phyloP scores from a whole-genome alignment of 768 basidiomycete genomes.

The Tylopilus sp. region DNA sequence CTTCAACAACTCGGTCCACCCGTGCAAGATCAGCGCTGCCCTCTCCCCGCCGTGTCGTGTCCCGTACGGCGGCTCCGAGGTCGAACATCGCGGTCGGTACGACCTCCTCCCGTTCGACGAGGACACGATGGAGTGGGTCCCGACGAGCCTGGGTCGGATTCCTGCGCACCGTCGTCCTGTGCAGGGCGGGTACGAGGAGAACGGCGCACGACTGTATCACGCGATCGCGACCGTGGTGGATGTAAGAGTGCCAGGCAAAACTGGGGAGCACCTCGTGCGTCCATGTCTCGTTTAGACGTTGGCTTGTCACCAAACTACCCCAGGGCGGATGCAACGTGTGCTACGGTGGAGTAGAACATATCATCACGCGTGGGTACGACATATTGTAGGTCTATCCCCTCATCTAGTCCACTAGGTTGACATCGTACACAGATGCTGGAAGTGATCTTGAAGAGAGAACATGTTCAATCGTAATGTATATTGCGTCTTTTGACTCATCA shows the following conservation, averaged over 20 bases:
- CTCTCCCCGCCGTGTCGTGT: conserved; percentile 53
- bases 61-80: conserved; percentile 61
- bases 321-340: conserved; percentile 43
- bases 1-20: conserved; percentile 64
- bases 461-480: background rate
- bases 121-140: conserved; percentile 72
- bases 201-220: conserved; percentile 65
- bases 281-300: background rate
- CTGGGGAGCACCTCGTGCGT: conserved; percentile 64
- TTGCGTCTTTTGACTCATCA: background rate
- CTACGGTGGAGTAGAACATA: conserved; percentile 37
- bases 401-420: background rate
- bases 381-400: conserved; percentile 36
- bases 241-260: conserved; percentile 68
- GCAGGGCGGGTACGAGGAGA: conserved; percentile 74
- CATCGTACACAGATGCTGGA: conserved; percentile 36
- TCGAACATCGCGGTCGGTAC: conserved; percentile 60
- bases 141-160: conserved; percentile 54
- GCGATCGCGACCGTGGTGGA: conserved; percentile 52
- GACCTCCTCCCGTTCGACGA: conserved; percentile 71
- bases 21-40: conserved; percentile 73
- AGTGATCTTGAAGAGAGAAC: conserved; percentile 1
- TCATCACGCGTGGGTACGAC: conserved; percentile 38
- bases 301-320: background rate
- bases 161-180: conserved; percentile 57